These are phyloP conservation scores for Verticillium albo-atrum DNA, from an alignment of 2,329 filamentous ascomycete species.

Conservation along the genomic window DNA sequence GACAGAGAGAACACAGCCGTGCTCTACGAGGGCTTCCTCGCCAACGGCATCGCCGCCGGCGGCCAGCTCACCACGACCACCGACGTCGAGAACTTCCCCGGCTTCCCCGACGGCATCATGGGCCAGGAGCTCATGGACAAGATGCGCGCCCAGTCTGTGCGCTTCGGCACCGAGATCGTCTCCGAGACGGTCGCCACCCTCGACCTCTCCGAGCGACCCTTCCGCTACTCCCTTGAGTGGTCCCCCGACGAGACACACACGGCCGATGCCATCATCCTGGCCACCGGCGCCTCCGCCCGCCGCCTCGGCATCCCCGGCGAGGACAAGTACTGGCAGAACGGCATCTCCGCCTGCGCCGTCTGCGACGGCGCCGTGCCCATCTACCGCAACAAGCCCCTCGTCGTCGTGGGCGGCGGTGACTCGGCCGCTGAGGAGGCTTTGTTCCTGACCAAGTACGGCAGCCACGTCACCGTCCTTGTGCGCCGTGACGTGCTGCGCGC, in stretches of 20 bases:
- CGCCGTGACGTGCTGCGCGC: slow-evolving; percentile 82
- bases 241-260: slow-evolving; percentile 78
- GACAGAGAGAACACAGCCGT: too few species aligned
- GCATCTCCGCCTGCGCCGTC: slow-evolving; percentile 92
- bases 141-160: slow-evolving; percentile 88
- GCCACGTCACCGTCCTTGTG: slow-evolving; percentile 90
- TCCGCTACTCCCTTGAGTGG: slow-evolving; percentile 92
- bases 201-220: slow-evolving; percentile 78
- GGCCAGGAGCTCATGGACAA: slow-evolving; percentile 88
- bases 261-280: slow-evolving; percentile 87
- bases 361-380: slow-evolving; percentile 97
- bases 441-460: slow-evolving; percentile 96
- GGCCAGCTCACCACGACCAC: slow-evolving; percentile 98
- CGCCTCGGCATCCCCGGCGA: slow-evolving; percentile 81
- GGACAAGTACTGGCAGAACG: slow-evolving; percentile 95
- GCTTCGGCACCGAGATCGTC: slow-evolving; percentile 89
- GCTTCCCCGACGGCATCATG: slow-evolving; percentile 85
- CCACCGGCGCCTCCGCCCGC: slow-evolving; percentile 88
- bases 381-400: slow-evolving; percentile 92
- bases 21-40: slow-evolving; percentile 96
- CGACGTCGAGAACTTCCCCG: slow-evolving; percentile 97
- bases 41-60: slow-evolving; percentile 91
- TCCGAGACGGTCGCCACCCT: slow-evolving; percentile 88
- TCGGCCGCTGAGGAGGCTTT: slow-evolving; percentile 96
- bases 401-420: slow-evolving; percentile 95